phyloP scores from a whole-genome alignment of 2,329 filamentous ascomycete genomes.

The Chrysosphaeria jannelii region DNA sequence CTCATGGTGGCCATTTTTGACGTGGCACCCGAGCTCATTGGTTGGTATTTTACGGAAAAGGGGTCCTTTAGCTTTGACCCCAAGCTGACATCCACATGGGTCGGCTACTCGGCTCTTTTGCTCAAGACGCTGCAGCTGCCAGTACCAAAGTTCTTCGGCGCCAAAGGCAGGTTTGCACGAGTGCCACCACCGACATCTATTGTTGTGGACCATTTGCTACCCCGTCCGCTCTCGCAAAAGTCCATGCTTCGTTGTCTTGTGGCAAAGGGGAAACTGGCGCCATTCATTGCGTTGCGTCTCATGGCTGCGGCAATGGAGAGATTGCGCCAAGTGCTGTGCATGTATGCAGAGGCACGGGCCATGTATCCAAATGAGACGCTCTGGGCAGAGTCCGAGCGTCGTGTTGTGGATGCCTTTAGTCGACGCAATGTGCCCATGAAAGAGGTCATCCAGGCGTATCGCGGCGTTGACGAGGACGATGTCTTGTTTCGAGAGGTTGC shows the following conservation, averaged over 20 bases:
- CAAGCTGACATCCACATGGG: slow-evolving; percentile 78
- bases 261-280: slow-evolving; percentile 34
- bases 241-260: slow-evolving; percentile 52
- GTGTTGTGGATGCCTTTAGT: slow-evolving; percentile 44
- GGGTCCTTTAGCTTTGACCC: slow-evolving; percentile 65
- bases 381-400: slow-evolving; percentile 40
- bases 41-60: slow-evolving; percentile 62
- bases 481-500: slow-evolving; percentile 47
- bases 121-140: slow-evolving; percentile 52
- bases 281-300: slow-evolving; percentile 58
- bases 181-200: slow-evolving; percentile 52
- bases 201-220: slow-evolving; percentile 63
- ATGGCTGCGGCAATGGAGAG: slow-evolving; percentile 57
- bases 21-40: slow-evolving; percentile 57
- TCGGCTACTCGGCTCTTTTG: slow-evolving; percentile 70
- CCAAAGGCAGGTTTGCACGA: slow-evolving; percentile 25
- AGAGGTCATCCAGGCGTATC: slow-evolving; percentile 46
- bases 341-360: slow-evolving; percentile 18
- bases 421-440: slow-evolving; percentile 56
- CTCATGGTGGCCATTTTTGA: slow-evolving; percentile 54
- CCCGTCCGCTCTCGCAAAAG: slow-evolving; percentile 53
- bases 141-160: slow-evolving; percentile 42
- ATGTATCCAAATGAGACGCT: slow-evolving; percentile 7
- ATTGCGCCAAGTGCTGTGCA: slow-evolving; percentile 28
- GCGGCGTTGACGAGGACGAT: slow-evolving; percentile 24